Evolutionary conservation across 306 rosid genomes (phyloP), one percentile per base, ranked within the genome.

Genomic region (Rubus parviflorus): DNA sequence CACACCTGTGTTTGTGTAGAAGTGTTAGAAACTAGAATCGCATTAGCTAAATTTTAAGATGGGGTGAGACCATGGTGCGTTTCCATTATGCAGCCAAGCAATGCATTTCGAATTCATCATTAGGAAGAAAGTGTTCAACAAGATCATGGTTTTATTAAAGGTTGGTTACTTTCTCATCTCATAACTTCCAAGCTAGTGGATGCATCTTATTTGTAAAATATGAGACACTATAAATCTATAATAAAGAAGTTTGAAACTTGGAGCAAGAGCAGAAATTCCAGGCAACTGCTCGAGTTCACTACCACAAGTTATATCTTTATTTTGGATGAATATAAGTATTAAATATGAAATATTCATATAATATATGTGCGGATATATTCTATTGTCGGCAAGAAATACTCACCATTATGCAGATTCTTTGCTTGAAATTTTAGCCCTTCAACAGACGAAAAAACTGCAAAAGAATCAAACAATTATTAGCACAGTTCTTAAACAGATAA

Each of bases 391-490:
- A 54, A 73, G 49, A 19, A 51, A 75, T 35, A 84, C 97, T 91
- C 87, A 93, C 98, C 57, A 51, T 79, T 79, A 75, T 78, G 73
- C 40, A 70, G 58, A 74, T 76, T 75, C 85, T 77, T 88, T 10
- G 66, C 86, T 75, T 69, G 85, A 38, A 88, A 76, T 81, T 80
- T 83, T 81, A 91, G 86, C 73, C 97, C 98, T 84, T 91, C 89
- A 74, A 93, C 49, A 6, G 95, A 89, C 22, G 93, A 85, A 72
- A 85, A 80, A 78, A 91, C 98, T 91, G 98, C 91, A 88, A 78
- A n/a, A 78, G 45, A 25, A 82, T 49, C 54, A 49, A 69, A 83
- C 68, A 74, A 58, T 56, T 9, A 54, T 88, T 75, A 90, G 48
- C 52, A 85, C 22, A 79, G 58, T 70, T 40, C 73, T 7, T 8